Conservation (phyloP, 2,329 filamentous ascomycete genomes). For the Fusarium sp. region DNA sequence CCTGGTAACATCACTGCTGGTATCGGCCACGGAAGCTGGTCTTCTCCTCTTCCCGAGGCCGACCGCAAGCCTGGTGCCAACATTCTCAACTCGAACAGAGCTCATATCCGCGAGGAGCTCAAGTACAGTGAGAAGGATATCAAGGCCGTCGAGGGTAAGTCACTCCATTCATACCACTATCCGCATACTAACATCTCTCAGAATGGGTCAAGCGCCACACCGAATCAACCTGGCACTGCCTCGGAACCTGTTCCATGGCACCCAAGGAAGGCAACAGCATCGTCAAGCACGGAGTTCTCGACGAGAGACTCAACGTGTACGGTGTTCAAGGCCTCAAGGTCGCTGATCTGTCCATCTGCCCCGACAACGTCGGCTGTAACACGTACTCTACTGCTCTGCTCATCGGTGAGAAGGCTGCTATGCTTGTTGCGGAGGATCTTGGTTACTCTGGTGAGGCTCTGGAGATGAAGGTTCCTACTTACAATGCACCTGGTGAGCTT, state of each 20-base stretch:
- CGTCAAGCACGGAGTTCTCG: conserved; percentile 81
- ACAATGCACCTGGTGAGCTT: conserved; percentile 66
- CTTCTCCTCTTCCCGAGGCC: conserved; percentile 64
- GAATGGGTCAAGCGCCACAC: conserved; percentile 77
- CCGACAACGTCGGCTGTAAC: conserved; percentile 80
- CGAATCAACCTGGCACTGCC: conserved; percentile 68
- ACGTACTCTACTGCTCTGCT: conserved; percentile 58
- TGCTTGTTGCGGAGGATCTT: conserved; percentile 77
- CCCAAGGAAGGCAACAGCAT: conserved; percentile 81
- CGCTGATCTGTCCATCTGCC: conserved; percentile 79
- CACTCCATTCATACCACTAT: fast-evolving
- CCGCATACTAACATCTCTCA: not conserved
- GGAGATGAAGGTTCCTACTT: conserved; percentile 79
- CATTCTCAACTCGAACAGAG: conserved; percentile 71
- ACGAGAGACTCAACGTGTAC: conserved; percentile 81
- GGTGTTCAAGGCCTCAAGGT: conserved; percentile 82
- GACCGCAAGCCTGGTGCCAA: conserved; percentile 60
- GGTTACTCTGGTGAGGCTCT: conserved; percentile 78
- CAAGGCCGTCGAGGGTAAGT: conserved; percentile 69
- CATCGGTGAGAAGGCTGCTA: conserved; percentile 54
- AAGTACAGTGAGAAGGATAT: conserved; percentile 74
- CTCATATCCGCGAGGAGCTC: conserved; percentile 70
- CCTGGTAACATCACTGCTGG: conserved; percentile 77
- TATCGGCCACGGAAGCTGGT: conserved; percentile 81
- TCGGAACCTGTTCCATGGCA: conserved; percentile 80